A percentile compares a stretch with the other conserved stretches of the same genome.
These are phyloP conservation scores for Dactylis glomerata DNA, from an alignment of 176 grass and related monocot species.

Conservation along the genomic window DNA sequence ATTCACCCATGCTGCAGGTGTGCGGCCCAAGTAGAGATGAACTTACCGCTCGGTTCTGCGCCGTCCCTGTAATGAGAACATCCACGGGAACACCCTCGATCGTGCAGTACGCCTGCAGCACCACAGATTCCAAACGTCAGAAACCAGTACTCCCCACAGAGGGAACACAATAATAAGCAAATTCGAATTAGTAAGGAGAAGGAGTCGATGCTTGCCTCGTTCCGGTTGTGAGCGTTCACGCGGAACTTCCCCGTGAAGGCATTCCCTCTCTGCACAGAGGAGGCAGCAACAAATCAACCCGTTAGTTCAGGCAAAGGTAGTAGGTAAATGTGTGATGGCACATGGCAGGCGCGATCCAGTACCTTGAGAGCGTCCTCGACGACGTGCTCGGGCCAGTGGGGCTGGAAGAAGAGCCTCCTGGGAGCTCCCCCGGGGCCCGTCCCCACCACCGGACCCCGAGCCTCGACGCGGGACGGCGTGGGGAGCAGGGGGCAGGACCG, in stretches of 20 bases:
- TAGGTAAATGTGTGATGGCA: neutral
- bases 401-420: constrained; percentile 52
- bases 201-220: constrained; percentile 43
- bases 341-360: neutral
- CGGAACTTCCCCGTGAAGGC: constrained; percentile 74
- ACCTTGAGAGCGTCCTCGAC: constrained; percentile 83
- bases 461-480: constrained; percentile 16
- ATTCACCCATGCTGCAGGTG: neutral
- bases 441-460: neutral
- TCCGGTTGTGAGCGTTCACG: constrained; percentile 80
- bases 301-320: constrained; percentile 1
- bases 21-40: neutral
- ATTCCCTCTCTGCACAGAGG: constrained; percentile 52
- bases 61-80: constrained; percentile 74
- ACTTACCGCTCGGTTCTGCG: constrained; percentile 92
- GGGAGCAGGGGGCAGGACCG: constrained; percentile 55
- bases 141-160: neutral
- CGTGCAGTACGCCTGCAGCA: constrained; percentile 92
- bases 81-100: constrained; percentile 72
- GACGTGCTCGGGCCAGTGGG: constrained; percentile 60
- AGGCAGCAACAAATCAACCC: neutral
- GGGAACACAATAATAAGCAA: neutral
- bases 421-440: neutral
- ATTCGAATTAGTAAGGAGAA: neutral
- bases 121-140: constrained; percentile 20